A percentile compares a stretch with the other conserved stretches of the same genome.
Conservation (phyloP, 331 rosid genomes). For the Saraca asoca region DNA sequence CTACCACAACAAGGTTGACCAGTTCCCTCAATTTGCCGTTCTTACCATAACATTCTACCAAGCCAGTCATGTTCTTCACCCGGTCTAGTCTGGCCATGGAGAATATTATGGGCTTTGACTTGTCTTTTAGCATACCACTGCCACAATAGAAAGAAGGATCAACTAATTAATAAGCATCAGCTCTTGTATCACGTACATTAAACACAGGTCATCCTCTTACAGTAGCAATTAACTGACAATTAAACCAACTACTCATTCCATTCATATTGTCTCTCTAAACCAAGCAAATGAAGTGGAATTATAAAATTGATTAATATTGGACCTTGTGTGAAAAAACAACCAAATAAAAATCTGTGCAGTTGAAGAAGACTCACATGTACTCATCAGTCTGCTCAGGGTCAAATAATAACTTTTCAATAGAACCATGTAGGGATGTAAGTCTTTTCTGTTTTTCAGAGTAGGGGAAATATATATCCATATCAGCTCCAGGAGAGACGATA, state of each 20-base stretch:
- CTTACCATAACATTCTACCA: slow-evolving; percentile 75
- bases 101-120: slow-evolving; percentile 74
- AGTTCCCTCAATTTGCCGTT: slow-evolving; percentile 69
- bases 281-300: slow-evolving; percentile 13
- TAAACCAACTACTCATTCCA: neutral
- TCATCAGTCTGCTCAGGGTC: slow-evolving; percentile 66
- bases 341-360: slow-evolving; percentile 12
- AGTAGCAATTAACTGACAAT: neutral
- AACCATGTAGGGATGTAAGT: slow-evolving; percentile 74
- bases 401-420: slow-evolving; percentile 68
- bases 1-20: slow-evolving; percentile 76
- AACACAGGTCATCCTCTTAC: neutral
- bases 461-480: slow-evolving; percentile 76
- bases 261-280: slow-evolving; percentile 10
- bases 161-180: slow-evolving; percentile 11
- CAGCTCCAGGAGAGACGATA: slow-evolving; percentile 93
- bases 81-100: slow-evolving; percentile 84
- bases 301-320: slow-evolving; percentile 12
- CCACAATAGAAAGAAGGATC: slow-evolving; percentile 32
- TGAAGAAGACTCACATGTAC: slow-evolving; percentile 57
- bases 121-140: slow-evolving; percentile 69
- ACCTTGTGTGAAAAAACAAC: slow-evolving; percentile 5
- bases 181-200: neutral
- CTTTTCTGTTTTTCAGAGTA: slow-evolving; percentile 68
- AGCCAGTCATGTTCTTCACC: slow-evolving; percentile 76